These are phyloP conservation scores for Solanum hybrid DNA, from an alignment of 305 asterid genomes.

Conservation along the genomic window DNA sequence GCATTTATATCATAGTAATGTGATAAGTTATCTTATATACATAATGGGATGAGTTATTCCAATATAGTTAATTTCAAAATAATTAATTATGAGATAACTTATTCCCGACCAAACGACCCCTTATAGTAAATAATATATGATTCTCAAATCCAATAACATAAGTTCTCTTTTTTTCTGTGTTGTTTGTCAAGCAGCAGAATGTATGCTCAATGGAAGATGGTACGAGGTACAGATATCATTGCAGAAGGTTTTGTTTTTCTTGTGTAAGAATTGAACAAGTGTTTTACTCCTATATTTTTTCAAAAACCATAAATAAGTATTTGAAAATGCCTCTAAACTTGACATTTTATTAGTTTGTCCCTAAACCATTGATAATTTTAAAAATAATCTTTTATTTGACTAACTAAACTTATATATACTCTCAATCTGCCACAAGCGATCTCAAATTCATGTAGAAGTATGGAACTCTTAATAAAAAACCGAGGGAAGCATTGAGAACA, in stretches of 20 bases:
- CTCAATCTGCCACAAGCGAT: rapidly evolving
- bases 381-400: too few species aligned
- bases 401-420: too few species aligned
- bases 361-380: rapidly evolving
- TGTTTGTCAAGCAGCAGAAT: not conserved
- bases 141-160: not conserved
- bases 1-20: too few species aligned
- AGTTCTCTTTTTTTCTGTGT: not conserved
- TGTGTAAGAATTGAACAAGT: not conserved
- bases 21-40: not conserved
- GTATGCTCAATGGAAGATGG: not conserved
- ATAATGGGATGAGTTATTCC: too few species aligned
- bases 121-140: not conserved
- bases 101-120: too few species aligned
- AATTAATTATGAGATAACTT: too few species aligned
- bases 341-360: too few species aligned
- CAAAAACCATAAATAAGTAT: not conserved
- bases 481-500: not conserved
- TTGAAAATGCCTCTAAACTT: too few species aligned
- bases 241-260: not conserved
- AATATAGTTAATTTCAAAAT: too few species aligned
- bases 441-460: too few species aligned
- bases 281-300: not conserved
- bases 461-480: not conserved
- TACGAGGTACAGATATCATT: not conserved